phyloP scores from a whole-genome alignment of 305 asterid species.

The Vinca major region DNA sequence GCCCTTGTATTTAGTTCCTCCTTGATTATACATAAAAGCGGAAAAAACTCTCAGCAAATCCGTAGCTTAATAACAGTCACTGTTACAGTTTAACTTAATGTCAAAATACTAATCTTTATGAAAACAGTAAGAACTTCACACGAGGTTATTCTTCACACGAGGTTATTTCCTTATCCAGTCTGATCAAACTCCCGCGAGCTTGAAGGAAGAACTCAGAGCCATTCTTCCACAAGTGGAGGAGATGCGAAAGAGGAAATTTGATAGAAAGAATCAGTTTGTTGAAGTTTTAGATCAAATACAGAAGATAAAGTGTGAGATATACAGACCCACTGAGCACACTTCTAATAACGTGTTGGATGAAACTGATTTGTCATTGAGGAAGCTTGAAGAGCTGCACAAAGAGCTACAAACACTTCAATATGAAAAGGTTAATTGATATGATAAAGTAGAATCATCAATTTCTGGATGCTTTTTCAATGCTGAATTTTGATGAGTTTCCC shows the following conservation, averaged over 20 bases:
- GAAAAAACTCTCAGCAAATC: not conserved
- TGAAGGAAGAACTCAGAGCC: conserved; percentile 72
- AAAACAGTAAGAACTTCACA: not conserved
- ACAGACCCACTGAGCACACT: conserved; percentile 29
- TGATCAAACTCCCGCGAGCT: conserved; percentile 68
- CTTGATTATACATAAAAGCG: not conserved
- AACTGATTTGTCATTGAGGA: conserved; percentile 67
- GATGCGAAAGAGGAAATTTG: conserved; percentile 75
- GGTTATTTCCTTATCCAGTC: conserved; percentile 31
- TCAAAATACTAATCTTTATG: not conserved
- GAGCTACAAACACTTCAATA: conserved; percentile 71
- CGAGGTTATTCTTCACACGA: not conserved
- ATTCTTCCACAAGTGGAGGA: conserved; percentile 85
- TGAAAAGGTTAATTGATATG: conserved; percentile 54
- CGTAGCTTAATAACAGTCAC: no score
- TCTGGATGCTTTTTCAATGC: conserved; percentile 2
- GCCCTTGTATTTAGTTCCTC: not conserved
- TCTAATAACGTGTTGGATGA: conserved; percentile 44
- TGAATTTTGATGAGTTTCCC: not conserved
- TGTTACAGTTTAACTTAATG: no score
- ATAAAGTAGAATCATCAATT: conserved; percentile 10
- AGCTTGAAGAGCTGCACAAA: conserved; percentile 65
- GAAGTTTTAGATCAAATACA: conserved; percentile 59
- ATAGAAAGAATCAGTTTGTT: conserved; percentile 62
- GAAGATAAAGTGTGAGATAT: conserved; percentile 55